These are phyloP conservation scores for Aspergillus fijiensis DNA, from an alignment of 2,329 filamentous ascomycete genomes.

Conservation along the genomic window DNA sequence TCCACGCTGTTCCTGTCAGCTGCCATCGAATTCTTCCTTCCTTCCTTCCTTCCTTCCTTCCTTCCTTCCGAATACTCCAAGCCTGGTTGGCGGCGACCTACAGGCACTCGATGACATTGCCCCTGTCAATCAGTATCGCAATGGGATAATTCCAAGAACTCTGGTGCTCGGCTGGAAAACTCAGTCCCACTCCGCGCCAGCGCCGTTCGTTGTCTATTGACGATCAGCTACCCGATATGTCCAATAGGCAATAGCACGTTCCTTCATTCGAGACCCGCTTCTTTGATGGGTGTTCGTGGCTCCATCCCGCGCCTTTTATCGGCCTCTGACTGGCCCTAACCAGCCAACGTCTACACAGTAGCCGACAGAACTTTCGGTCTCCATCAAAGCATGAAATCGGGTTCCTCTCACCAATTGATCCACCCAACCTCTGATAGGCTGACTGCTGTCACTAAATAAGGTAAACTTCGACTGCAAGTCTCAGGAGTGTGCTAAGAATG, in stretches of 20 bases:
- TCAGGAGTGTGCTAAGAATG: too few species aligned
- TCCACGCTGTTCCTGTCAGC: background rate
- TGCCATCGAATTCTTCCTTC: background rate
- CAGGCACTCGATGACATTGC: background rate
- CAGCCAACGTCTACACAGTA: background rate
- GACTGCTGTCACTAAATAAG: background rate
- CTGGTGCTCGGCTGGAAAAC: background rate
- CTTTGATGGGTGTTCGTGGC: background rate
- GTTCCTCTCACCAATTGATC: background rate
- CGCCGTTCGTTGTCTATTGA: background rate
- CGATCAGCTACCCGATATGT: background rate
- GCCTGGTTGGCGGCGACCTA: background rate
- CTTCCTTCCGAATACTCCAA: background rate
- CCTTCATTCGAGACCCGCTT: background rate
- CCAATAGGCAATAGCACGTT: background rate
- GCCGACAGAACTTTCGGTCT: background rate
- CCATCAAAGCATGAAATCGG: background rate
- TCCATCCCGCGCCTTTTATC: background rate
- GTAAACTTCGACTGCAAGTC: background rate
- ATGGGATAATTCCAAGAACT: background rate
- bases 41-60: background rate
- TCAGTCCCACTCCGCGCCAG: background rate
- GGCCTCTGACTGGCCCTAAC: background rate
- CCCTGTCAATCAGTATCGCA: background rate
- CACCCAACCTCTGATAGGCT: background rate